Evolutionary conservation across 129 eudicot genomes (phyloP).

Genomic region (Helianthus annuus): DNA sequence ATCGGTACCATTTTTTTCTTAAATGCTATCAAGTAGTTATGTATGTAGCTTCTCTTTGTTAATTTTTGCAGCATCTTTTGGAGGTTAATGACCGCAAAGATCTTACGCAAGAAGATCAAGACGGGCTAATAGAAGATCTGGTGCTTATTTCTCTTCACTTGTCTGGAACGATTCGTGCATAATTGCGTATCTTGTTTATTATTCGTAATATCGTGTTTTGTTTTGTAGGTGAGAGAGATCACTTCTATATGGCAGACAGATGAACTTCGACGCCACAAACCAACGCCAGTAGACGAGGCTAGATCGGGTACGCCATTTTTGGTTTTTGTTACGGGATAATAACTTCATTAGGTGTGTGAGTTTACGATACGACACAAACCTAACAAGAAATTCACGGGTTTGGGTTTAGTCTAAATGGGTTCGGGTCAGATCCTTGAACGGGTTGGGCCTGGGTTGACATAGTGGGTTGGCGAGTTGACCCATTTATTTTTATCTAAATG

Average conservation of each 20-base stretch:
- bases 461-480: too few species aligned
- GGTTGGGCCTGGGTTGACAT: too few species aligned
- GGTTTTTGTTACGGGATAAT: not conserved
- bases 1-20: not conserved
- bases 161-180: not conserved
- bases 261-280: conserved; percentile 95
- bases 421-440: too few species aligned
- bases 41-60: not conserved
- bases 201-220: not conserved
- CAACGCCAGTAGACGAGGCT: conserved; percentile 98
- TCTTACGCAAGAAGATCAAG: conserved; percentile 86
- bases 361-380: too few species aligned
- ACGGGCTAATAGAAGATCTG: conserved; percentile 93
- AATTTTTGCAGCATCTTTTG: conserved; percentile 71
- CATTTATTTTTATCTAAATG: too few species aligned
- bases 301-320: conserved; percentile 75
- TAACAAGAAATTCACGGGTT: too few species aligned
- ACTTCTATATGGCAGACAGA: conserved; percentile 99
- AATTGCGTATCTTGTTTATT: conserved; percentile 7
- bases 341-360: not conserved
- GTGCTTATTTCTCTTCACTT: conserved; percentile 32
- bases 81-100: conserved; percentile 85
- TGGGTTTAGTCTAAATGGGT: too few species aligned
- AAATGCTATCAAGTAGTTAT: not conserved
- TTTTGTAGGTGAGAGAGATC: conserved; percentile 86